Evolutionary conservation across 306 rosid genomes (phyloP).

Genomic region (Sicyos edulis): DNA sequence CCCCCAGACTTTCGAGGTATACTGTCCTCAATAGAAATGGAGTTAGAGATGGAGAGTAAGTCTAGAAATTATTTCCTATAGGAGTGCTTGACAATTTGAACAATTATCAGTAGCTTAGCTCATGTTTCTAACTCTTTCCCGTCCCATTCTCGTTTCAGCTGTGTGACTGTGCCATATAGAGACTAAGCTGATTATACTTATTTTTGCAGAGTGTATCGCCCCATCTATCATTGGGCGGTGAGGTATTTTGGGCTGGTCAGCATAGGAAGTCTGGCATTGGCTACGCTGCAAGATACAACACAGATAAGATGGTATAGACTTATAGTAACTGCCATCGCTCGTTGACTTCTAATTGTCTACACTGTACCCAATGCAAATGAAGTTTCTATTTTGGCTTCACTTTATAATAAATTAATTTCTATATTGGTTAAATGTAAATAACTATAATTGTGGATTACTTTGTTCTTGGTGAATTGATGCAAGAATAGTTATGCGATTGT

Average conservation of each 20-base stretch:
- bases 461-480: neutral
- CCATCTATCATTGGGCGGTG: conserved; percentile 87
- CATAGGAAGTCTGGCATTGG: conserved; percentile 95
- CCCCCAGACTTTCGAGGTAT: neutral
- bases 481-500: neutral
- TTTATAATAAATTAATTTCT: neutral
- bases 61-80: conserved; percentile 10
- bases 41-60: neutral
- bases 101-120: neutral
- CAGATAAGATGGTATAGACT: conserved; percentile 79
- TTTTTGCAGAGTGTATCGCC: conserved; percentile 70
- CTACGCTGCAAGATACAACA: conserved; percentile 88
- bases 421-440: neutral
- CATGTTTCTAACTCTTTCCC: neutral
- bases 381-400: neutral
- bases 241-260: conserved; percentile 99
- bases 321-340: neutral
- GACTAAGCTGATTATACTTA: neutral
- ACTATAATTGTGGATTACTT: neutral
- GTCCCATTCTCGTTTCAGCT: neutral
- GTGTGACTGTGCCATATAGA: neutral
- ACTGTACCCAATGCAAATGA: neutral
- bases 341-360: neutral
- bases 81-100: neutral
- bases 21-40: neutral